A percentile compares a stretch with the other conserved stretches of the same genome.
phyloP scores from a whole-genome alignment of 2,329 filamentous ascomycete species.

The Akanthomyces muscarius region DNA sequence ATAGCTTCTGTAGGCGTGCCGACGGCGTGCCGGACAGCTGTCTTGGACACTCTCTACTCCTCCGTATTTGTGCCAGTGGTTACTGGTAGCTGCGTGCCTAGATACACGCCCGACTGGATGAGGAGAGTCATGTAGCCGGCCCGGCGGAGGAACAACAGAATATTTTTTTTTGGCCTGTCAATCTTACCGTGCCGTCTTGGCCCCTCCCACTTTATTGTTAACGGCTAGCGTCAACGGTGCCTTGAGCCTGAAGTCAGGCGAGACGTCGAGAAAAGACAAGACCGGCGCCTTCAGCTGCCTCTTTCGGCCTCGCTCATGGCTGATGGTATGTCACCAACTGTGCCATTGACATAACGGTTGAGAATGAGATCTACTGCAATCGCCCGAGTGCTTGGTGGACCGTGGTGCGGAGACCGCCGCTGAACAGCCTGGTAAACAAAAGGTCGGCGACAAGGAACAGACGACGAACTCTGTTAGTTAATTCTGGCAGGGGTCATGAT shows the following conservation, averaged over 20 bases:
- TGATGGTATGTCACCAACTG: not conserved
- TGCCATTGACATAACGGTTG: not conserved
- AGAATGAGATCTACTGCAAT: not conserved
- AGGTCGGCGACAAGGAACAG: not conserved
- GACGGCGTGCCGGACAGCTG: not conserved
- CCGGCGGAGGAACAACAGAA: not conserved
- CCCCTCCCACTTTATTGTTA: not conserved
- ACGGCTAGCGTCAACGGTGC: slow-evolving; percentile 1
- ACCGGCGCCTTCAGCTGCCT: not conserved
- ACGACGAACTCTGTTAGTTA: not conserved
- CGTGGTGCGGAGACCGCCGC: not conserved
- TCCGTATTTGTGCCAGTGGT: too few species aligned
- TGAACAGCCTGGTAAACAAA: not conserved
- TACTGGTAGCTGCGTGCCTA: too few species aligned
- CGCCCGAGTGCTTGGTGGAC: not conserved
- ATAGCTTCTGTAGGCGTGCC: not conserved
- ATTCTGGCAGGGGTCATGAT: not conserved
- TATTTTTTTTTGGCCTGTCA: not conserved
- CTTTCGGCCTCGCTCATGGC: not conserved
- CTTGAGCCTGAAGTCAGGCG: not conserved
- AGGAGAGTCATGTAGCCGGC: not conserved
- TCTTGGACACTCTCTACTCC: not conserved
- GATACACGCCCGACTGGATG: too few species aligned
- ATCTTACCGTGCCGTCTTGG: not conserved
- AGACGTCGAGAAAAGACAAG: not conserved